Conservation (phyloP, 2,329 filamentous ascomycete genomes). For the Penicillium sp. region DNA sequence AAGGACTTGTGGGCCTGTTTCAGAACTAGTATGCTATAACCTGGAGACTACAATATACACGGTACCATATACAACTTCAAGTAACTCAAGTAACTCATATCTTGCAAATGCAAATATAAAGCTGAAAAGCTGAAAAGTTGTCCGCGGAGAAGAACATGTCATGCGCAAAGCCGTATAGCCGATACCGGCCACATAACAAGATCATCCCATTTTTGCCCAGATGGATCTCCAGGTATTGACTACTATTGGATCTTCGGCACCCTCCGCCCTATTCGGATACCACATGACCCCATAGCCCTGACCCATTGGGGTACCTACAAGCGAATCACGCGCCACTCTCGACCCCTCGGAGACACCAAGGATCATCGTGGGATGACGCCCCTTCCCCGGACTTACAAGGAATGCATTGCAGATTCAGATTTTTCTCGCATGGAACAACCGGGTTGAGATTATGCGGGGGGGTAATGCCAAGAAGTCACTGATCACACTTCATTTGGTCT, state of each 20-base stretch:
- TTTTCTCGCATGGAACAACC: not conserved
- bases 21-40: not conserved
- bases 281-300: not conserved
- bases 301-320: not conserved
- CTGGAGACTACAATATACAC: too few species aligned
- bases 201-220: not conserved
- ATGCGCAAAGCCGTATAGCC: not conserved
- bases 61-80: too few species aligned
- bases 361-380: not conserved
- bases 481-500: not conserved
- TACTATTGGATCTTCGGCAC: not conserved
- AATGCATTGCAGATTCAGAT: not conserved
- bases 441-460: not conserved
- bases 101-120: not conserved
- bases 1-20: not conserved
- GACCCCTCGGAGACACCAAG: not conserved
- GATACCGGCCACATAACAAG: not conserved
- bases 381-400: constrained; percentile 2
- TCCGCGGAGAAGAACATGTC: not conserved
- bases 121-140: too few species aligned
- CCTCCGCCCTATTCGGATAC: not conserved
- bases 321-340: constrained; percentile 1
- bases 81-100: too few species aligned
- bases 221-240: not conserved
- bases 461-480: not conserved